Evolutionary conservation across 805 yeast species (phyloP), one percentile per base, ranked within the genome.

Genomic region (Phaffomyces antillensis): DNA sequence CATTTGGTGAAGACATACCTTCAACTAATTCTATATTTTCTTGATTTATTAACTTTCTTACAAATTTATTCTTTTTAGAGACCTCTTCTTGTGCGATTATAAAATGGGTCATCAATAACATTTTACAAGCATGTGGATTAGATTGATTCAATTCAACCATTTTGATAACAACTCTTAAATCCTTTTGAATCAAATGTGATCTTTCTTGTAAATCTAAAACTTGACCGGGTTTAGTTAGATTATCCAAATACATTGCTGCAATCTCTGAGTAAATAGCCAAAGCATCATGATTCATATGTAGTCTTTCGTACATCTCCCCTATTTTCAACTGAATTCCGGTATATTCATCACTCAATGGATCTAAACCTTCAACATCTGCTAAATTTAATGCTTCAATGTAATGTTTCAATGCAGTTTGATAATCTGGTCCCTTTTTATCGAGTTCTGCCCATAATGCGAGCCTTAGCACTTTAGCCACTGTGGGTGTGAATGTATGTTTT

Each of bases 271-370:
- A 89, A 9, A 86, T 64, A 50, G 72, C 70, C 33, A 76, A 70
- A 0, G 96, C 95, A 42, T 83, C 84, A 13, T 76, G 76, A 30
- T 58, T 52, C 78, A 76, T 72, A 18, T 71, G 73, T 53, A 88
- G 62, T 36, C 81, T 71, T 56, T 87, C 96, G 59, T 79, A 86
- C 88, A 88, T 83, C 56, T 89, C 96, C 11, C 84, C 95, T 32
- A 87, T 68, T 56, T 90, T 87, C 61, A 91, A 70, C 57, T 90
- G 95, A 43, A 91, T 77, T 0, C 97, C 96, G 0, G 97, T 90
- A 61, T 86, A 90, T 56, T 86, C 91, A 56, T 87, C 93, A 45
- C 79, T 71, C 30, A 84, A 54, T 11, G 73, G 74, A 49, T 77
- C 75, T 65, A 87, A 60, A 0, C 71, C 72, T 39, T 78, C 64